Evolutionary conservation across 139 green algal genomes (phyloP).

Genomic region (Chlamydomonas eustigma): DNA sequence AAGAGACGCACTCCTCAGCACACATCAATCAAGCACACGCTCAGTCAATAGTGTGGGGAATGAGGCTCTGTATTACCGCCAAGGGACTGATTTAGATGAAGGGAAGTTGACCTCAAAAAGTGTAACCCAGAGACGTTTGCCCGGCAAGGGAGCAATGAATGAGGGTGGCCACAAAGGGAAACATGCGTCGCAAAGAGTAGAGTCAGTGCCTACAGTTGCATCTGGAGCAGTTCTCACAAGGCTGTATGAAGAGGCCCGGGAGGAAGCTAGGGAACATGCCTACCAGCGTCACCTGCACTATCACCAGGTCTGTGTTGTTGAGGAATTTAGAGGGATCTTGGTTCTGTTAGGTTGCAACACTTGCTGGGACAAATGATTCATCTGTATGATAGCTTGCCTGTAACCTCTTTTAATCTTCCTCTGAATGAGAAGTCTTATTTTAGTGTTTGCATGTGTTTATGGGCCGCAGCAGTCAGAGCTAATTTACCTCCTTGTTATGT

Average conservation of each 20-base stretch:
- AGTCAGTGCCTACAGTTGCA: neutral
- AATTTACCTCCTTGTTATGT: too few relatives aligned
- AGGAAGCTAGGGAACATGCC: neutral
- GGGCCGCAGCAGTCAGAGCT: neutral
- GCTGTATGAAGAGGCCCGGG: slow-evolving; percentile 1
- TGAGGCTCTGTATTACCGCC: too few relatives aligned
- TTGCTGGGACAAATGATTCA: too few relatives aligned
- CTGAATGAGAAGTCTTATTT: too few relatives aligned
- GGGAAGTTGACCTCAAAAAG: too few relatives aligned
- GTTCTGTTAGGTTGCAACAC: too few relatives aligned
- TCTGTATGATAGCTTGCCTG: too few relatives aligned
- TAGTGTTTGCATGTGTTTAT: neutral
- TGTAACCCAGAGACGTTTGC: too few relatives aligned
- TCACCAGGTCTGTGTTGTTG: too few relatives aligned
- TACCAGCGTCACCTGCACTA: neutral
- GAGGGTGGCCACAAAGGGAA: neutral
- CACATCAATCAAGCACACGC: neutral
- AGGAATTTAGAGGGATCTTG: too few relatives aligned
- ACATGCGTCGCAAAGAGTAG: neutral
- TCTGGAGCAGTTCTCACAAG: neutral
- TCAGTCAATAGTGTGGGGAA: neutral
- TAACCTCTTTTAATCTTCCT: too few relatives aligned
- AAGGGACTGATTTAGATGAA: too few relatives aligned
- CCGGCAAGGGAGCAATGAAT: neutral
- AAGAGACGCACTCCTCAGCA: neutral